Evolutionary conservation across 176 grass and related monocot genomes (phyloP).

Genomic region (Leersia perrieri): DNA sequence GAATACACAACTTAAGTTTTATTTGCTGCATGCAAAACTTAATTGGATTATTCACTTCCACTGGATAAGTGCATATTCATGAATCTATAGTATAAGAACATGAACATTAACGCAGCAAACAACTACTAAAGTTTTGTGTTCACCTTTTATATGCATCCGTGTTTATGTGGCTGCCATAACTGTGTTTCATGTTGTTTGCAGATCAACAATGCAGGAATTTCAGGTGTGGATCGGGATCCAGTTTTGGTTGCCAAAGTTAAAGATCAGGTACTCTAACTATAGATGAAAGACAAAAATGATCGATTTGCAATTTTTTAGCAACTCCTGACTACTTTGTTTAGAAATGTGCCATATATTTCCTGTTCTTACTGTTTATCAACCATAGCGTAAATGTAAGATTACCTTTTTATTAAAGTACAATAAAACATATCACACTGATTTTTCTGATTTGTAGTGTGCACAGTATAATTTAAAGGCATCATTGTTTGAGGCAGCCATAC

Average conservation of each 20-base stretch:
- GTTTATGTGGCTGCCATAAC: neutral
- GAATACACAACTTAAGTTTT: neutral
- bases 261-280: constrained; percentile 28
- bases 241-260: constrained; percentile 39
- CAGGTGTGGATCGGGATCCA: constrained; percentile 45
- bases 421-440: neutral
- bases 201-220: constrained; percentile 68
- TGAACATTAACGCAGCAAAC: neutral
- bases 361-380: neutral
- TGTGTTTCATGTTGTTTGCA: neutral
- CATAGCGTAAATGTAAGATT: neutral
- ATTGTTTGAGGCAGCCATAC: neutral
- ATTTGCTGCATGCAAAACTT: neutral
- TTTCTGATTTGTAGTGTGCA: neutral
- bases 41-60: neutral
- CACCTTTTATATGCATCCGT: no score
- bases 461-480: neutral
- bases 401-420: neutral
- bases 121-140: no score
- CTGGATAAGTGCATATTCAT: neutral
- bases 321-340: neutral
- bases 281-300: neutral
- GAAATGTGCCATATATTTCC: neutral
- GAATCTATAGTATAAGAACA: neutral
- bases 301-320: neutral